A percentile compares a stretch with the other conserved stretches of the same genome.
Evolutionary conservation across 1,284 basidiomycete species (phyloP).

Genomic region (Grifola frondosa): DNA sequence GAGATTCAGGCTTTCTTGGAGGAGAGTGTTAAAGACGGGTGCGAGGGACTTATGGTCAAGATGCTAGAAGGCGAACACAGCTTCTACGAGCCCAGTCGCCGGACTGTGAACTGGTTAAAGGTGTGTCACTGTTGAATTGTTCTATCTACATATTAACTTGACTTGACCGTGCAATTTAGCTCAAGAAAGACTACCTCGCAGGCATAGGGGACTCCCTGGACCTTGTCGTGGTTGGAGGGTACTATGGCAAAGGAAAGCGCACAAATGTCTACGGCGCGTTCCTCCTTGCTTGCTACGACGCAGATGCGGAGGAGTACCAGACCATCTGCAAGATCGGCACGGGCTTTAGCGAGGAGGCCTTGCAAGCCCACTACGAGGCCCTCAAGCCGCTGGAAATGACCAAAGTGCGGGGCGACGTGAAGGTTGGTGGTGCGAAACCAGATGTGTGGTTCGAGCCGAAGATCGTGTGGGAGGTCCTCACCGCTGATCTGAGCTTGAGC

Average conservation of each 20-base stretch:
- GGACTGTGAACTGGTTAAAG: slow-evolving; percentile 99
- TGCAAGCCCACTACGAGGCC: slow-evolving; percentile 81
- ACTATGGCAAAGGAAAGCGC: slow-evolving; percentile 97
- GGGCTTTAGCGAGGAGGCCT: slow-evolving; percentile 91
- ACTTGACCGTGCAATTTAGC: slow-evolving; percentile 43
- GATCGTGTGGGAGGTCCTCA: slow-evolving; percentile 97
- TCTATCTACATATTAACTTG: neutral
- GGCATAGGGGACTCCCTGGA: slow-evolving; percentile 98
- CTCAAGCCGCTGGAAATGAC: slow-evolving; percentile 77
- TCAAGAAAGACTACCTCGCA: slow-evolving; percentile 97
- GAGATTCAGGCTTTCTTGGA: slow-evolving; percentile 96
- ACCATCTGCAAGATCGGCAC: slow-evolving; percentile 99
- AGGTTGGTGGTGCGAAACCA: slow-evolving; percentile 88
- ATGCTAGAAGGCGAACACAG: slow-evolving; percentile 92
- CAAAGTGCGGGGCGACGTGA: slow-evolving; percentile 74
- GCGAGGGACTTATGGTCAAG: slow-evolving; percentile 99
- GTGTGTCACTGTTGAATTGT: slow-evolving; percentile 39
- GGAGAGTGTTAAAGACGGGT: slow-evolving; percentile 95
- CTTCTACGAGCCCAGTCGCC: slow-evolving; percentile 92
- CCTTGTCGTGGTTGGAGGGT: slow-evolving; percentile 94
- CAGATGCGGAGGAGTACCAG: slow-evolving; percentile 88
- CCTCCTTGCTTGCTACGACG: slow-evolving; percentile 92
- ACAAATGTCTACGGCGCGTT: slow-evolving; percentile 97
- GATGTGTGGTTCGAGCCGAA: slow-evolving; percentile 96
- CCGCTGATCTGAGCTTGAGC: slow-evolving; percentile 95